A percentile compares a stretch with the other conserved stretches of the same genome.
Conservation (phyloP, 1,284 basidiomycete species). For the Pascua guehoae region DNA sequence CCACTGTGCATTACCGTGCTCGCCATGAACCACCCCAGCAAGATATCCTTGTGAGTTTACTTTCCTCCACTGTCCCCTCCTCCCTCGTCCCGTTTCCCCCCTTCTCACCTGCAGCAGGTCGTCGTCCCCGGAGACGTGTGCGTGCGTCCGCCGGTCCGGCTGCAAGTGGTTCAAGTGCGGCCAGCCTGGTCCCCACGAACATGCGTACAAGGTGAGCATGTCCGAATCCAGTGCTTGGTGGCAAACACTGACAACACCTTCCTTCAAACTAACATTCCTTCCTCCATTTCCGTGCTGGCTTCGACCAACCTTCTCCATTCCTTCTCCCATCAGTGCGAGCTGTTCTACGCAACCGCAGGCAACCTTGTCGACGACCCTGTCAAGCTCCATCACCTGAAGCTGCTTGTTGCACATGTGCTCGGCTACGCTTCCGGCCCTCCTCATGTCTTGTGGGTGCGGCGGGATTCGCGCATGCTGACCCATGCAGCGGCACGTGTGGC, state of each 20-base stretch:
- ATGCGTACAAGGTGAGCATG: constrained; percentile 15
- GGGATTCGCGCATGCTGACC: too few relatives aligned
- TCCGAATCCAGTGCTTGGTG: not conserved
- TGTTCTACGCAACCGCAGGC: constrained; percentile 16
- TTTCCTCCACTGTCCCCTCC: not conserved
- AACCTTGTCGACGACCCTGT: constrained; percentile 7
- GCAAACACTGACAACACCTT: not conserved
- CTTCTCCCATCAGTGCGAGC: constrained; percentile 11
- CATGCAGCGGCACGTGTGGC: constrained; percentile 13
- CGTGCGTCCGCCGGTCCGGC: not conserved
- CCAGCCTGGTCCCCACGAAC: constrained; percentile 16
- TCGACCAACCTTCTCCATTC: not conserved
- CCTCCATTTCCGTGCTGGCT: not conserved
- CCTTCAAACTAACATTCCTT: too few relatives aligned
- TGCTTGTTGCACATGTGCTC: constrained; percentile 7
- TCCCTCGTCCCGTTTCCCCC: not conserved
- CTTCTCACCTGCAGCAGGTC: not conserved
- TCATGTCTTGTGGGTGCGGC: constrained; percentile 11
- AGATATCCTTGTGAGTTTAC: not conserved
- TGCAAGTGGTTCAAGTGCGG: constrained; percentile 19
- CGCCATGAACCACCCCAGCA: too few relatives aligned
- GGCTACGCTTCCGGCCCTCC: constrained; percentile 5
- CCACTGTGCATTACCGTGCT: not conserved
- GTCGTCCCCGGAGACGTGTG: not conserved
- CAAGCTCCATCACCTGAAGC: constrained; percentile 3